phyloP scores from a whole-genome alignment of 1,284 basidiomycete species.

The Sanghuangporus weigelae region DNA sequence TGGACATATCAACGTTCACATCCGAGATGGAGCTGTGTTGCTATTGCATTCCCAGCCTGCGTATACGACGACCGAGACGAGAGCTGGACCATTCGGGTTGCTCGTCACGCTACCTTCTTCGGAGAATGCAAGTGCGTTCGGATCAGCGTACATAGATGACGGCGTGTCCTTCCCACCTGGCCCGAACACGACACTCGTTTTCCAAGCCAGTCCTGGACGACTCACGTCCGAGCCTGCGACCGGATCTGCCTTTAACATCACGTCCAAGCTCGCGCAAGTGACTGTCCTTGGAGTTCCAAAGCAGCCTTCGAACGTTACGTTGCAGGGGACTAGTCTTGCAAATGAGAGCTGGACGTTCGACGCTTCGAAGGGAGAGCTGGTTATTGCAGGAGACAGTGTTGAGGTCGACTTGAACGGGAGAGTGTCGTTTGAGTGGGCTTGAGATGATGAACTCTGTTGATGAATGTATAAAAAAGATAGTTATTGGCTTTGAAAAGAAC shows the following conservation, averaged over 20 bases:
- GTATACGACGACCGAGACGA: slow-evolving; percentile 57
- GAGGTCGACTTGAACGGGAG: slow-evolving; percentile 31
- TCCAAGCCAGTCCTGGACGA: slow-evolving; percentile 29
- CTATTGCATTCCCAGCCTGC: slow-evolving; percentile 50
- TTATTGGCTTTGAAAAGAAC: neutral
- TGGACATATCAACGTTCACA: slow-evolving; percentile 65
- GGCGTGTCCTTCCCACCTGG: slow-evolving; percentile 52
- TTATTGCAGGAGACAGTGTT: slow-evolving; percentile 14
- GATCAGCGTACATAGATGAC: slow-evolving; percentile 60
- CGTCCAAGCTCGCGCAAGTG: slow-evolving; percentile 38
- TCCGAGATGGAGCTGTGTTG: slow-evolving; percentile 54
- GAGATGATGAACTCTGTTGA: neutral
- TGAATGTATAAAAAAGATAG: neutral
- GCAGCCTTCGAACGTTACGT: slow-evolving; percentile 29
- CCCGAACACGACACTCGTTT: slow-evolving; percentile 39
- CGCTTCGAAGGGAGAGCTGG: neutral
- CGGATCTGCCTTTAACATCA: slow-evolving; percentile 38
- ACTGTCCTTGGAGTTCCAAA: slow-evolving; percentile 42
- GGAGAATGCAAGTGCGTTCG: slow-evolving; percentile 35
- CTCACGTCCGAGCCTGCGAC: slow-evolving; percentile 32
- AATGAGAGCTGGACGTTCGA: neutral
- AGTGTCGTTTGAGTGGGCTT: slow-evolving; percentile 23
- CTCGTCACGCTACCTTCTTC: slow-evolving; percentile 49
- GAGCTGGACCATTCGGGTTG: slow-evolving; percentile 47
- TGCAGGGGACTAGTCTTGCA: slow-evolving; percentile 26